Percentiles rank a stretch among this genome's conserved stretches.
phyloP scores from a whole-genome alignment of 495 filamentous ascomycete genomes.

The Lasiosphaeria ovina region DNA sequence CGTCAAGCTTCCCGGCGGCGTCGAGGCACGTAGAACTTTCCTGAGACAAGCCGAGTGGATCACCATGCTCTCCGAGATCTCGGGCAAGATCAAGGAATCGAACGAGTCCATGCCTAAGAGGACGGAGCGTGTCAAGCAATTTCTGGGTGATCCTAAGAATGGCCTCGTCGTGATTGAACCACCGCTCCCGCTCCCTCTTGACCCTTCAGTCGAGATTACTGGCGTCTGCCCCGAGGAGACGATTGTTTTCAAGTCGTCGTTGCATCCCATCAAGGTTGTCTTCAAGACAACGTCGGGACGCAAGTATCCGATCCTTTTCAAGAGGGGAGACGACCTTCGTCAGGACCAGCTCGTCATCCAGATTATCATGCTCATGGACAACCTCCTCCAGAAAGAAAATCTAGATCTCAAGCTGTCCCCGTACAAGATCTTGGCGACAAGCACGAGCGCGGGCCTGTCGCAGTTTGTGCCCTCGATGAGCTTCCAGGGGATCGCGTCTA shows the following conservation, averaged over 20 bases:
- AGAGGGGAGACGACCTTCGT: constrained; percentile 93
- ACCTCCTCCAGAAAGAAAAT: constrained; percentile 92
- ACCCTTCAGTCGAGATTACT: constrained; percentile 74
- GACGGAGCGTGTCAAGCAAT: constrained; percentile 76
- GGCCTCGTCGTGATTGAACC: constrained; percentile 80
- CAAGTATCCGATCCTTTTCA: constrained; percentile 92
- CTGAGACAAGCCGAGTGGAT: constrained; percentile 88
- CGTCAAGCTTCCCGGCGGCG: constrained; percentile 57
- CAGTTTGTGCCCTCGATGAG: constrained; percentile 89
- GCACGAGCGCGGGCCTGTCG: constrained; percentile 80
- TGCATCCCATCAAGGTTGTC: constrained; percentile 85
- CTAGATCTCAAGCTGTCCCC: constrained; percentile 92
- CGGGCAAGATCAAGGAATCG: constrained; percentile 81
- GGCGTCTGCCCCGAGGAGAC: constrained; percentile 82
- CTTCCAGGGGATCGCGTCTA: constrained; percentile 73
- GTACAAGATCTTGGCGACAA: constrained; percentile 93
- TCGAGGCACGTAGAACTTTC: constrained; percentile 70
- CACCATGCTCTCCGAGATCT: constrained; percentile 80
- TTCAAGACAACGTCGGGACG: constrained; percentile 76
- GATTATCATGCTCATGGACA: constrained; percentile 97
- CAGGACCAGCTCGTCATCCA: constrained; percentile 98
- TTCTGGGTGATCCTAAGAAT: constrained; percentile 84
- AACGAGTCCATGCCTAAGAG: constrained; percentile 75
- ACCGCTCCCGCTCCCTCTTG: constrained; percentile 82
- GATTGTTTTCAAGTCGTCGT: constrained; percentile 90